Evolutionary conservation across 2,329 filamentous ascomycete genomes (phyloP), one percentile per base, ranked within the genome.

Genomic region (Hypoxylon sp.): DNA sequence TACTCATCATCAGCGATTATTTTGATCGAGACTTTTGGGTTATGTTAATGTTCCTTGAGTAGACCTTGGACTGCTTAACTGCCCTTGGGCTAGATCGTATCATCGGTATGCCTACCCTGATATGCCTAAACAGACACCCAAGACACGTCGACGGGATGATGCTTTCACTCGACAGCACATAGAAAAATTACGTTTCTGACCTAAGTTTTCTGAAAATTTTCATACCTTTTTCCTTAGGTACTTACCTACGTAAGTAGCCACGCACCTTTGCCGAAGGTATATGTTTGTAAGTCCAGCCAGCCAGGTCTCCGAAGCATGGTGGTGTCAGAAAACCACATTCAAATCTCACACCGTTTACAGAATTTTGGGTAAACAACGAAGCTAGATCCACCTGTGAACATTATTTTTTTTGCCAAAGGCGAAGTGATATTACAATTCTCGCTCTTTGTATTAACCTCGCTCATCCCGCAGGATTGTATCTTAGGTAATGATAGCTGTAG

Each of bases 1-100:
- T 64, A 56, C 37, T 34, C 26, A 55, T 55, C 39, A 46, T 6
- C n/a, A 41, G n/a, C n/a, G 20, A 8, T 6, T 41, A 11, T 11
- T 6, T 41, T 41, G 11, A 10, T 41, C 5, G 32, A n/a, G 2
- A 3, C 32, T n/a, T n/a, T n/a, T 37, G 15, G 2, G n/a, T 6
- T 15, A 6, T 6, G 5, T 37, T 4, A 6, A n/a, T 6, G 4
- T n/a, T 26, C 13, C 15, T 6, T 37, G 4, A 5, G 6, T 37
- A 15, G 32, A 37, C 13, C 32, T 37, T n/a, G 4, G 32, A 15
- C 15, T 5, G 15, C 15, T 3, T 1, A n/a, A 26, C 24, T 26
- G 24, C 24, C 4, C 24, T 26, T 7, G 7, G 24, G 24, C 24
- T 26, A 7, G 24, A 37, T 15, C 4, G 32, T 37, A 4, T 34